Base-by-base conservation (phyloP, 2,329 filamentous ascomycete genomes). In the Chaetomiaceae sp. region DNA sequence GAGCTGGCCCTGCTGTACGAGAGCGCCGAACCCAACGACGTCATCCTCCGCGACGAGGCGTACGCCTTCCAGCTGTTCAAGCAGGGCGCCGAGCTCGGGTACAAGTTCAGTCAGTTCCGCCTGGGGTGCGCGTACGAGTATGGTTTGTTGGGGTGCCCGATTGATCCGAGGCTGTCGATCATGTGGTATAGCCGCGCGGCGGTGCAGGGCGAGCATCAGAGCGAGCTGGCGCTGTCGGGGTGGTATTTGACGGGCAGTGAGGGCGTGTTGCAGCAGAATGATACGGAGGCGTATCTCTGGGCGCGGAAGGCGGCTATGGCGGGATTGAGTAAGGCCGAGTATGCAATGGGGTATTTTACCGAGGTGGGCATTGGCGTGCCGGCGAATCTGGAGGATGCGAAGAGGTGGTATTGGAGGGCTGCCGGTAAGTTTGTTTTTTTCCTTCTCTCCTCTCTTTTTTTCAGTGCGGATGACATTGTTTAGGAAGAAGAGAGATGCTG, bases 291-390 rank as follows among this genome's bases (percentile, higher is more conserved):
- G 1, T 99, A 96, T 68, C 80, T 99, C 2, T 99, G 94, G 94
- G 92, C 94, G 10, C 79, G 92, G 20, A 97, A 96, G 71, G 92
- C 94, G 2, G 94, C 94, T 0, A 82, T 85, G 58, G 87, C 90
- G 3, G 90, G 92, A 2, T 72, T 96, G 33, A 85, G 90, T 7
- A 99, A 97, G 75, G 94, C 94, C 0, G 89, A 97, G 73, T 97
- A 96, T 71, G 94, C 92, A 0, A 96, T 99, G 87, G 94, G 94
- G 0, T 96, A 97, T 71, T 96, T 95, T 66, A 95, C 89, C 0
- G 94, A 99, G 71, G 86, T 94, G 44, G 94, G 94, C 11, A 97
- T 99, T 62, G 94, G 94, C 27, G 85, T 89, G 59, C 78, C 86
- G 14, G 84, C 87, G 8, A 95, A 92, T 67, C 65, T 96, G 62